Percentiles rank a stretch among this genome's conserved stretches.
Conservation (phyloP, 2,329 filamentous ascomycete species). For the Colletotrichum lupini region DNA sequence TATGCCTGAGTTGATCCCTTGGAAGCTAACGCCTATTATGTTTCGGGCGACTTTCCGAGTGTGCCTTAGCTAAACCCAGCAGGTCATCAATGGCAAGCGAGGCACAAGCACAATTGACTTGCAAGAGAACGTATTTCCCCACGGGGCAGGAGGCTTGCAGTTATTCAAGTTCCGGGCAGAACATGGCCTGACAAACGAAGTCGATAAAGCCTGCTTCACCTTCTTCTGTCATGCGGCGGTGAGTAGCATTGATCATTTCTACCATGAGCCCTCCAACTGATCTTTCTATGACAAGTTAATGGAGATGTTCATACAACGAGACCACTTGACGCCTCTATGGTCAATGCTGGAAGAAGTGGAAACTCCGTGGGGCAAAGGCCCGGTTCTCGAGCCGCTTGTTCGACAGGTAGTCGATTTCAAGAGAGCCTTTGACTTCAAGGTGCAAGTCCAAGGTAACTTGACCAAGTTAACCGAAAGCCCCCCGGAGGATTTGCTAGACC, state of each 20-base stretch:
- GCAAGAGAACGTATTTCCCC: slow-evolving; percentile 15
- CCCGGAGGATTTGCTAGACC: neutral
- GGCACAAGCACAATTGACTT: slow-evolving; percentile 12
- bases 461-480: neutral
- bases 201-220: slow-evolving; percentile 21
- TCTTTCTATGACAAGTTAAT: neutral
- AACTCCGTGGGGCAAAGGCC: slow-evolving; percentile 5
- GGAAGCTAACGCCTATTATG: too few species aligned
- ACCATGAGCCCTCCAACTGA: neutral
- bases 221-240: slow-evolving; percentile 28
- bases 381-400: slow-evolving; percentile 8
- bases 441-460: neutral
- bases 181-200: slow-evolving; percentile 12
- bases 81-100: slow-evolving; percentile 21
- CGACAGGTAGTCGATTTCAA: slow-evolving; percentile 17
- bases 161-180: slow-evolving; percentile 25
- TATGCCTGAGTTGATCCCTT: neutral
- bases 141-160: slow-evolving; percentile 17
- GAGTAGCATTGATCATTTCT: neutral
- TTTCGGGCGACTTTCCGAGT: neutral
- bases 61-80: neutral
- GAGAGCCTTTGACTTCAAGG: slow-evolving; percentile 10
- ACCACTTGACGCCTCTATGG: slow-evolving; percentile 18
- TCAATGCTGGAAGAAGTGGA: slow-evolving; percentile 17
- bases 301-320: slow-evolving; percentile 26